A percentile compares a stretch with the other conserved stretches of the same genome.
phyloP scores from a whole-genome alignment of 495 filamentous ascomycete genomes.

The Mycothermus thermophilus region DNA sequence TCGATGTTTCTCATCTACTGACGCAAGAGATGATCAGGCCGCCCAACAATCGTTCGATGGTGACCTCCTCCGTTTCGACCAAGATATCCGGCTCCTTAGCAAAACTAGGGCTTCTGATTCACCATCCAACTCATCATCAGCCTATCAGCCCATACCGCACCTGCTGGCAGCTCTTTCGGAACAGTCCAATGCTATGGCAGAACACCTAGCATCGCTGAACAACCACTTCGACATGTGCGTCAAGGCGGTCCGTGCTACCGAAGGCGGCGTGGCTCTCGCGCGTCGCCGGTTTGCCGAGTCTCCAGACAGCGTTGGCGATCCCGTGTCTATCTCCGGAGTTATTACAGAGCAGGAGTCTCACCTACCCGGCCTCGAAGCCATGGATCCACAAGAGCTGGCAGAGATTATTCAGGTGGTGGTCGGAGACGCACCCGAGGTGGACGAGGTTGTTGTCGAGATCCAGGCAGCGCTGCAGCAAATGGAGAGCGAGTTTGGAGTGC shows the following conservation, averaged over 20 bases:
- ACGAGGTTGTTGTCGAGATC: constrained; percentile 80
- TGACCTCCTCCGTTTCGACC: constrained; percentile 50
- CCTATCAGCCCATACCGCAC: constrained; percentile 43
- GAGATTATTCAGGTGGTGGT: constrained; percentile 75
- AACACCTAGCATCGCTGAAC: constrained; percentile 67
- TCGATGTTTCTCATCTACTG: too few species aligned
- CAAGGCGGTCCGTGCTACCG: constrained; percentile 79
- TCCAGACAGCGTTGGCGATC: constrained; percentile 42
- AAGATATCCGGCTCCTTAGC: constrained; percentile 39
- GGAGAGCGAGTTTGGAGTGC: constrained; percentile 49
- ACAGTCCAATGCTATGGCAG: constrained; percentile 73
- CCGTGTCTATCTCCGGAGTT: constrained; percentile 43
- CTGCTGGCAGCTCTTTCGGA: constrained; percentile 60
- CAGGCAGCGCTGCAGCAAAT: constrained; percentile 61
- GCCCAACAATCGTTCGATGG: constrained; percentile 46
- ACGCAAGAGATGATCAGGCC: too few species aligned
- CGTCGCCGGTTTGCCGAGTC: constrained; percentile 39
- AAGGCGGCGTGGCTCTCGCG: constrained; percentile 68
- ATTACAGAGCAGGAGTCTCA: constrained; percentile 45
- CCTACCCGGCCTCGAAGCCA: constrained; percentile 48
- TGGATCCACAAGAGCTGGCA: constrained; percentile 58
- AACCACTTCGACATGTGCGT: constrained; percentile 90
- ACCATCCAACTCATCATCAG: constrained; percentile 22
- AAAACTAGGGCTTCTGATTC: constrained; percentile 25
- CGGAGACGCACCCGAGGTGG: constrained; percentile 73